Evolutionary conservation across 306 rosid genomes (phyloP).

Genomic region (Inga leiocalycina): DNA sequence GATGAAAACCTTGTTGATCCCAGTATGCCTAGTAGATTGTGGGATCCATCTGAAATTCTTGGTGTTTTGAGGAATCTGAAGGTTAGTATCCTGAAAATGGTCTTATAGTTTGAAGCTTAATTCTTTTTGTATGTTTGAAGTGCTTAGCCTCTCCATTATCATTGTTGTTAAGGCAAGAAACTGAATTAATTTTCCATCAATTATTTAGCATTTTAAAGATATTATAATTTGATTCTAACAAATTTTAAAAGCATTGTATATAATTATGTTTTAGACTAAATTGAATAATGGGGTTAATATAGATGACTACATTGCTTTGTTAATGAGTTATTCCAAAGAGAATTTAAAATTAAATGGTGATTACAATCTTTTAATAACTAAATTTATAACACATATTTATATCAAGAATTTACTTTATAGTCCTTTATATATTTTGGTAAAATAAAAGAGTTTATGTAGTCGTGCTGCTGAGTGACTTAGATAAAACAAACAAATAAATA

Average conservation of each 20-base stretch:
- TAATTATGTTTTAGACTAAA: not conserved
- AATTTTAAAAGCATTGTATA: not conserved
- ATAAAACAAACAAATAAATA: too few species aligned
- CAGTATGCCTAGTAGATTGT: conserved; percentile 59
- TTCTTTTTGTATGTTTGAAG: not conserved
- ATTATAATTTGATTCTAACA: not conserved
- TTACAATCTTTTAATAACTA: not conserved
- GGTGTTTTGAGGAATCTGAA: conserved; percentile 32
- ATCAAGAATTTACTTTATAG: not conserved
- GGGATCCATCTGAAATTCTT: conserved; percentile 60
- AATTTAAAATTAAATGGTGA: not conserved
- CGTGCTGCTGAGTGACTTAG: not conserved
- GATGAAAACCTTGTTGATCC: conserved; percentile 25
- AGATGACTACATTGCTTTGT: not conserved
- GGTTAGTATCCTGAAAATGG: not conserved
- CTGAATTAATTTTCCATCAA: not conserved
- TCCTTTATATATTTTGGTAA: not conserved
- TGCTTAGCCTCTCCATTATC: not conserved
- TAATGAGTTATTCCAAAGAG: not conserved
- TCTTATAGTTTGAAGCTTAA: not conserved
- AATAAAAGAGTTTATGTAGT: not conserved
- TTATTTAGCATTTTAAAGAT: not conserved
- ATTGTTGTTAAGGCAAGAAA: not conserved
- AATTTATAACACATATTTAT: not conserved
- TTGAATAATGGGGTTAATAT: not conserved